Base-by-base conservation (phyloP, 495 filamentous ascomycete genomes). In the Parathielavia hyrcaniae region DNA sequence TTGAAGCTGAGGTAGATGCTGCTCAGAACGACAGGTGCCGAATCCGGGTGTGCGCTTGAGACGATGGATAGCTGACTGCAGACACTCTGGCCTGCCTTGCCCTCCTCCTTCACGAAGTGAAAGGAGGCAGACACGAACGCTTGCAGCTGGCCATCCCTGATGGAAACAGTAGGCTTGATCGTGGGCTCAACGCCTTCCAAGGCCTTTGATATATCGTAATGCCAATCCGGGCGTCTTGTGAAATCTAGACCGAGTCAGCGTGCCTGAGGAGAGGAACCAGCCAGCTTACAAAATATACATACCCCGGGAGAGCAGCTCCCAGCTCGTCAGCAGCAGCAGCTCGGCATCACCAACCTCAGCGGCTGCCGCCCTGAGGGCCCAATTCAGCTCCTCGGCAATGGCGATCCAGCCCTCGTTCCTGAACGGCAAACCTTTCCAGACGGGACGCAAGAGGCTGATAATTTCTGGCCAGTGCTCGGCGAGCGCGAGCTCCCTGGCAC, bases 321-420 rank as follows among this genome's bases (percentile, higher is more conserved):
- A 92, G 53, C 90, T 85, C n/a, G 92, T 85, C 38, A 82, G 79
- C 30, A 96, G 66, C 11, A 91, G 72, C 14, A 83, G 79, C 41
- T 85, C 84, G 13, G 76, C 76, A 61, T 90, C 83, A 13, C 83
- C 80, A 13, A 78, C 68, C 50, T 79, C 78, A 0, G 77, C 64
- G 5, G 91, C 91, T 60, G 86, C 89, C 57, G 88, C 78, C 62
- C 89, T 81, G 41, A 96, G 75, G 11, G 79, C 76, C 86, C 86
- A 89, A 53, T 83, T 78, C 50, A 93, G 77, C 45, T 86, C 84
- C 67, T 84, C 83, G 54, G 89, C 83, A 11, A 91, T 76, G 41
- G 79, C 71, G 78, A 86, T 87, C 93, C 95, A 97, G 17, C 87
- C 84, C 61, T 95, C 86, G 36, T 70, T 72, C 45, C 93, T 81